phyloP scores from a whole-genome alignment of 1,284 basidiomycete species.

The Sporisorium exsertum region DNA sequence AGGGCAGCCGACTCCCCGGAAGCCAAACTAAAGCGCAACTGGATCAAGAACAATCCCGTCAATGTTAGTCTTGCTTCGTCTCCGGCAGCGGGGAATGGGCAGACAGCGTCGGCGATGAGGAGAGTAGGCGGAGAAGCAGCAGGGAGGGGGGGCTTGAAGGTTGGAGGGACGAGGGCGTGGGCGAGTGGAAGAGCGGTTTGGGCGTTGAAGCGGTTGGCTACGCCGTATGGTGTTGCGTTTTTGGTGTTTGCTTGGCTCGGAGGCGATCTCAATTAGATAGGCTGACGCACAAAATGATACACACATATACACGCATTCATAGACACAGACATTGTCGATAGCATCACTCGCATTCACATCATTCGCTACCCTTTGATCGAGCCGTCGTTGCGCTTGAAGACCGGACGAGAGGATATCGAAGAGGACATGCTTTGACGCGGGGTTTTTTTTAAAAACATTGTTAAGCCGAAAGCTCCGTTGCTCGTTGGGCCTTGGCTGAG shows the following conservation, averaged over 20 bases:
- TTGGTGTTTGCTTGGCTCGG: constrained; percentile 66
- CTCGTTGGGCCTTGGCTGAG: no score
- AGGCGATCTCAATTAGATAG: constrained; percentile 58
- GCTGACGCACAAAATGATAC: no score
- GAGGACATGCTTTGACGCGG: no score
- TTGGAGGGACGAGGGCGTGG: constrained; percentile 50
- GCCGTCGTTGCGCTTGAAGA: not conserved
- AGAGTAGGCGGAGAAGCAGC: constrained; percentile 15
- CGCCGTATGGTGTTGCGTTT: constrained; percentile 67
- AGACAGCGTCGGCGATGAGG: not conserved
- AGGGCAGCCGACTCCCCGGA: constrained; percentile 34
- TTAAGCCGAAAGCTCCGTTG: not conserved
- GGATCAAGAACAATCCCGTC: constrained; percentile 48
- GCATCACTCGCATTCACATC: not conserved
- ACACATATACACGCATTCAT: no score
- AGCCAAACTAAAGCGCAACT: constrained; percentile 33
- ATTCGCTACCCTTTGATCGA: not conserved
- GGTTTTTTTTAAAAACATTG: no score
- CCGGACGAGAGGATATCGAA: not conserved
- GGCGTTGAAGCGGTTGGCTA: constrained; percentile 53
- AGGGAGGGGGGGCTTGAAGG: constrained; percentile 29
- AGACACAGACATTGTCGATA: not conserved
- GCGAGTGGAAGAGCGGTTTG: constrained; percentile 54
- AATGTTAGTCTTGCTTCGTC: constrained; percentile 33
- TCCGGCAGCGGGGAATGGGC: not conserved